A percentile compares a stretch with the other conserved stretches of the same genome.
Evolutionary conservation across 164 flowering plant genomes (phyloP).

Genomic region (Nymphaea colorata): DNA sequence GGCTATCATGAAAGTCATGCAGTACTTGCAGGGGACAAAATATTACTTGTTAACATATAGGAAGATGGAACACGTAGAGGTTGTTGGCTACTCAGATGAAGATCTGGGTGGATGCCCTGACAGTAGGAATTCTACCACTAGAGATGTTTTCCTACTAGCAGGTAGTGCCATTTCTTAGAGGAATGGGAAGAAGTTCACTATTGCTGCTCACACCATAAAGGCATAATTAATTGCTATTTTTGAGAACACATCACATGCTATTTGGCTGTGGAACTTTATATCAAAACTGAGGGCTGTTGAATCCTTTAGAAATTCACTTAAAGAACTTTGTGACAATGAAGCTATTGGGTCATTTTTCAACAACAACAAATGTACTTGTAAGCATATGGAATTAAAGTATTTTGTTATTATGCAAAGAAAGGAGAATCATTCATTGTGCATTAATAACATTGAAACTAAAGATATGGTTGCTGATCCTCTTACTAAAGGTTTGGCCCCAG

Average conservation of each 20-base stretch:
- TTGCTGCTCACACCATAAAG: neutral
- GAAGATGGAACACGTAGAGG: neutral
- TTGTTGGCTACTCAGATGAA: neutral
- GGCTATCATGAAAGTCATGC: too few species aligned
- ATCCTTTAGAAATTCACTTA: neutral
- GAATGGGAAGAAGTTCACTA: neutral
- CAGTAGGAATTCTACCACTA: neutral
- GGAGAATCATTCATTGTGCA: neutral
- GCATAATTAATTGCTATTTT: slow-evolving; percentile 1
- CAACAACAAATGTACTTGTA: neutral
- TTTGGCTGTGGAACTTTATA: slow-evolving; percentile 1
- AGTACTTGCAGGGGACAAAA: too few species aligned
- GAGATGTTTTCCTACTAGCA: neutral
- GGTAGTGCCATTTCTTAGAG: neutral
- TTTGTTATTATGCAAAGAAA: neutral
- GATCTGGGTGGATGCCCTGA: neutral
- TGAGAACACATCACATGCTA: neutral
- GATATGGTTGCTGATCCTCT: slow-evolving; percentile 4
- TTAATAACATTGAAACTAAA: neutral
- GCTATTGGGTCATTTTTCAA: neutral
- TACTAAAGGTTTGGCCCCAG: neutral
- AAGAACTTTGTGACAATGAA: slow-evolving; percentile 1
- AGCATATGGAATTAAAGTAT: neutral
- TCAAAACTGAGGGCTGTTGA: neutral
- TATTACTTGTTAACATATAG: too few species aligned